A percentile compares a stretch with the other conserved stretches of the same genome.
These are phyloP conservation scores for Huntiella abstrusa DNA, from an alignment of 2,329 filamentous ascomycete species.

Conservation along the genomic window DNA sequence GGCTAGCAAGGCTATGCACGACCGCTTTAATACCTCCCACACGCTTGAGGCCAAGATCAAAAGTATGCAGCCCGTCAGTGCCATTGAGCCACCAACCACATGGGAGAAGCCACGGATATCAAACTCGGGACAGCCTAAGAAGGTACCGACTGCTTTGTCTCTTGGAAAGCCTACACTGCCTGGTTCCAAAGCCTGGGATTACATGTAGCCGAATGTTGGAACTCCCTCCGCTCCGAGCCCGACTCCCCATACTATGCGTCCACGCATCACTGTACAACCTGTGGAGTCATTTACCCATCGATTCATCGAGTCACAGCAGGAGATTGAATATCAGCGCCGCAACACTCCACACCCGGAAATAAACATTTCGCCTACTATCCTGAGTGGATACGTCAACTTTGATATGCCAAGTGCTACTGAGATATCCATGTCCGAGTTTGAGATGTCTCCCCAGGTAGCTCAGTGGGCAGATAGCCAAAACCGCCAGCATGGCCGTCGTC, in stretches of 20 bases:
- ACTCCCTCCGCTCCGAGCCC: slow-evolving; percentile 10
- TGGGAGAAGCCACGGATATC: too few species aligned
- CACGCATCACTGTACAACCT: slow-evolving; percentile 9
- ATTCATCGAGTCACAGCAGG: slow-evolving; percentile 3
- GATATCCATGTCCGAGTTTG: neutral
- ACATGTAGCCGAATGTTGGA: slow-evolving; percentile 1
- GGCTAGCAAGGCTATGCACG: too few species aligned
- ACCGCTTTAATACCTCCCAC: too few species aligned
- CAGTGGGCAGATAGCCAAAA: neutral
- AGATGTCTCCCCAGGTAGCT: neutral
- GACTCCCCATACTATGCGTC: slow-evolving; percentile 5
- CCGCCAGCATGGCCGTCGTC: too few species aligned
- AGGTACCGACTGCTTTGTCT: neutral
- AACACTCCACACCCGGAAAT: neutral
- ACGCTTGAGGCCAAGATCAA: too few species aligned
- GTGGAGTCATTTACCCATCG: slow-evolving; percentile 10
- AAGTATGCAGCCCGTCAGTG: too few species aligned
- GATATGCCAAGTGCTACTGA: neutral
- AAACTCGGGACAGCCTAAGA: neutral
- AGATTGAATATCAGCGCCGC: neutral
- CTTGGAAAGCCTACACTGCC: neutral
- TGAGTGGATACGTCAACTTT: neutral
- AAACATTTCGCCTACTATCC: neutral
- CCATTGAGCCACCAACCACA: too few species aligned
- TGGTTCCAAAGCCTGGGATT: too few species aligned